Conservation (phyloP, 2,329 filamentous ascomycete species). For the Saccharata proteae region DNA sequence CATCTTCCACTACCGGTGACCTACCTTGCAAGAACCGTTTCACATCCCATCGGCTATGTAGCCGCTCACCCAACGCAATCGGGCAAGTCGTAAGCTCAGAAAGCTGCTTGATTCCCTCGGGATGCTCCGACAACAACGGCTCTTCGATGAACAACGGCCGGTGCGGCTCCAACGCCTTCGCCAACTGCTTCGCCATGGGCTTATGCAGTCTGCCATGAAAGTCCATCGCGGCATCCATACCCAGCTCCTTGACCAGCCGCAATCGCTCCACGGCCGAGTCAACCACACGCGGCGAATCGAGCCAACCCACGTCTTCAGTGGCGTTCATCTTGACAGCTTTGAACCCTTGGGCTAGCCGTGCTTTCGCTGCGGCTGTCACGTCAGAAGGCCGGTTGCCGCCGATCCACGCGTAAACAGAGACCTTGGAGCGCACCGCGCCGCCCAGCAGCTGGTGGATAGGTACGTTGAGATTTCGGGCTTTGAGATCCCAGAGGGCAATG, state of each 20-base stretch:
- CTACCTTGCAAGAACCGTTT: conserved; percentile 53
- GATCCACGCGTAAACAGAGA: conserved; percentile 69
- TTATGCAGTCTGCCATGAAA: conserved; percentile 69
- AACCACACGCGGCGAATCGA: conserved; percentile 57
- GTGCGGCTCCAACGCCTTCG: conserved; percentile 53
- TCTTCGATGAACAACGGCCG: conserved; percentile 67
- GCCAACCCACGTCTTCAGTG: conserved; percentile 63
- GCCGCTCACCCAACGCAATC: conserved; percentile 60
- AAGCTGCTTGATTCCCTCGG: conserved; percentile 52
- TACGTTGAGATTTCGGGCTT: conserved; percentile 50
- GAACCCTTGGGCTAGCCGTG: conserved; percentile 49
- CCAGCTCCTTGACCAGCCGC: conserved; percentile 54
- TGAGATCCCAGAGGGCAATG: conserved; percentile 70
- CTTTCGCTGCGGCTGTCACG: conserved; percentile 49
- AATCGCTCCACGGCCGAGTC: conserved; percentile 54
- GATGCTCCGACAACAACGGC: conserved; percentile 57
- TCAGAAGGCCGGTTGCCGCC: conserved; percentile 60
- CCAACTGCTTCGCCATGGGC: conserved; percentile 71
- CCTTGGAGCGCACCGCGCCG: conserved; percentile 57
- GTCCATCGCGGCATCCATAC: conserved; percentile 62
- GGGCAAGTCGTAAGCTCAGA: conserved; percentile 46
- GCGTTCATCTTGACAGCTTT: conserved; percentile 67
- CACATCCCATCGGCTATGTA: conserved; percentile 63
- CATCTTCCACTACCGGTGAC: not conserved
- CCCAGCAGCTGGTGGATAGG: conserved; percentile 64